A percentile compares a stretch with the other conserved stretches of the same genome.
These are phyloP conservation scores for Aspergillus ochraceus DNA, from an alignment of 2,329 filamentous ascomycete species.

Conservation along the genomic window DNA sequence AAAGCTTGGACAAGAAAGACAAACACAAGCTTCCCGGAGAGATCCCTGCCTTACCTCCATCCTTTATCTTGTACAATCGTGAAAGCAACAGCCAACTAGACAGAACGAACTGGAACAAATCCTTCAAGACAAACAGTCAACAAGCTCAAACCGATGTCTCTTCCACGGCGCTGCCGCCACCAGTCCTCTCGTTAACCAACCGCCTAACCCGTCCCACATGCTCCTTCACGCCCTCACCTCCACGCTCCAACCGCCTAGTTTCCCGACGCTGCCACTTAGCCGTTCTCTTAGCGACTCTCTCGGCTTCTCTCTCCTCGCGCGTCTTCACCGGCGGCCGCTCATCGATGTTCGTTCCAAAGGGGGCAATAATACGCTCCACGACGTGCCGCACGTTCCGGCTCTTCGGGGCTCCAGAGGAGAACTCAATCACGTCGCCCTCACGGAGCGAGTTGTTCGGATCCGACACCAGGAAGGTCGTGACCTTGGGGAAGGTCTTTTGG, in stretches of 20 bases:
- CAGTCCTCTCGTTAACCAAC: constrained; percentile 28
- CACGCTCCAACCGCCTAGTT: constrained; percentile 21
- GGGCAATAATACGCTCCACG: constrained; percentile 44
- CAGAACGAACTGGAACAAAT: background rate
- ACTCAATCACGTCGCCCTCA: constrained; percentile 47
- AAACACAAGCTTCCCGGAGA: background rate
- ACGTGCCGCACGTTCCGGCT: constrained; percentile 41
- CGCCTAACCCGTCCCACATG: constrained; percentile 29
- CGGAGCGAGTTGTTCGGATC: constrained; percentile 44
- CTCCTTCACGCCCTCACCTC: constrained; percentile 19
- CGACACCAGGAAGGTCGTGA: constrained; percentile 35
- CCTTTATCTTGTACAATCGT: background rate
- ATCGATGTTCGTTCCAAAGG: constrained; percentile 38
- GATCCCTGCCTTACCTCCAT: background rate
- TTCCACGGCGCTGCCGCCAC: background rate
- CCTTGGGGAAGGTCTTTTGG: constrained; percentile 38
- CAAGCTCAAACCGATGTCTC: background rate
- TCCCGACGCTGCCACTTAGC: constrained; percentile 34
- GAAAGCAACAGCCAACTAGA: background rate
- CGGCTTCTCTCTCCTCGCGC: constrained; percentile 34
- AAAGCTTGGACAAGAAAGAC: background rate
- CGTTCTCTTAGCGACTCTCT: constrained; percentile 30
- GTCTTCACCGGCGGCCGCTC: constrained; percentile 39
- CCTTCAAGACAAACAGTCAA: background rate
- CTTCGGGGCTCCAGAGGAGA: constrained; percentile 41